Conservation (phyloP, 192 early-diverging fungal genomes). For the Rhizophagus sp. region DNA sequence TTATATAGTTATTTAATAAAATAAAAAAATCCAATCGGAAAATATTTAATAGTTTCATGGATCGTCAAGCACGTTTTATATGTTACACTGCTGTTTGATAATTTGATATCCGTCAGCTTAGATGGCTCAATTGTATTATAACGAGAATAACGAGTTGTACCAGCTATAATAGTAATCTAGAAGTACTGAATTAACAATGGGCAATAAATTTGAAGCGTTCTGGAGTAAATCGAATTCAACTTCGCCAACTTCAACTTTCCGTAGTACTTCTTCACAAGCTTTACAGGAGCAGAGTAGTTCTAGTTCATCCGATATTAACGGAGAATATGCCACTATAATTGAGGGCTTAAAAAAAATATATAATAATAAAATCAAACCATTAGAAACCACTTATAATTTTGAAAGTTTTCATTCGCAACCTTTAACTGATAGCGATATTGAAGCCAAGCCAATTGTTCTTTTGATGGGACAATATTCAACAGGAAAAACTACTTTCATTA, state of each 20-base stretch:
- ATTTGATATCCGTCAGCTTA: no score
- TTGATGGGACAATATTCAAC: constrained; percentile 89
- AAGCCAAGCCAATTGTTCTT: constrained; percentile 84
- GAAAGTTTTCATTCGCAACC: constrained; percentile 82
- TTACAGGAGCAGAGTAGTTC: neutral
- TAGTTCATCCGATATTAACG: constrained; percentile 25
- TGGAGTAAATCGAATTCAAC: neutral
- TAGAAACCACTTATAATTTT: constrained; percentile 75
- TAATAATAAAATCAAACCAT: constrained; percentile 67
- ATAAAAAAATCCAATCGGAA: neutral
- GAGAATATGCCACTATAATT: constrained; percentile 60
- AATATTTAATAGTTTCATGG: neutral
- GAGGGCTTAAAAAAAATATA: constrained; percentile 70
- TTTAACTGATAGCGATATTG: constrained; percentile 78
- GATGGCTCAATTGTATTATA: no score
- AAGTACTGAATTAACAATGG: neutral
- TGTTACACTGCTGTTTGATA: no score
- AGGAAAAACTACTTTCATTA: constrained; percentile 84
- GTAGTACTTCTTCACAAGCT: neutral
- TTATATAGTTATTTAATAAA: no score
- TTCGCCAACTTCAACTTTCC: neutral
- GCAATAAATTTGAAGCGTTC: neutral
- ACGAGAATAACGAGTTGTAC: no score
- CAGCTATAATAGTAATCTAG: no score
- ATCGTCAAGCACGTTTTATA: no score